Conservation (phyloP, 1,284 basidiomycete species). For the Inonotus hispidus region DNA sequence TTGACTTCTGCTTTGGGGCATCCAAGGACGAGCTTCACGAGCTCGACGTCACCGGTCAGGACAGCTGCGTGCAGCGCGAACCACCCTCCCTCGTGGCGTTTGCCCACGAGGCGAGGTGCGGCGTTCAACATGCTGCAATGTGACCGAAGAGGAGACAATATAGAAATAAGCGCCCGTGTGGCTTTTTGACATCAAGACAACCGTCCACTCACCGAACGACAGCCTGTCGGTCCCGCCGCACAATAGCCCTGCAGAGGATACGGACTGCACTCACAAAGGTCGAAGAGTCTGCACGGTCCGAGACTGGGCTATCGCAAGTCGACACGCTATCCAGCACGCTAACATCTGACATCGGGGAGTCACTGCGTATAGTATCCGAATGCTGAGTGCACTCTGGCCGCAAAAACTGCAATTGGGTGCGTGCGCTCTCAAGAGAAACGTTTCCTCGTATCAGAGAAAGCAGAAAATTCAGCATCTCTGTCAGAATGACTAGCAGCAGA, state of each 20-base stretch:
- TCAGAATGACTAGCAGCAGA: neutral
- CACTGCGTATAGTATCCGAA: neutral
- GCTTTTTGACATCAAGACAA: too few relatives aligned
- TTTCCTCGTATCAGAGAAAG: neutral
- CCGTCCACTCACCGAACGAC: neutral
- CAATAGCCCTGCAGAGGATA: conserved; percentile 3
- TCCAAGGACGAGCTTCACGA: conserved; percentile 1
- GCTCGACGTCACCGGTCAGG: conserved; percentile 4
- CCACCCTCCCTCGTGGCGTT: neutral
- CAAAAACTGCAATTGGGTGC: neutral
- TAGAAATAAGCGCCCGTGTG: neutral
- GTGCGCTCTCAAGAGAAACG: neutral
- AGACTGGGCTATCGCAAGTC: neutral
- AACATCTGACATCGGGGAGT: neutral
- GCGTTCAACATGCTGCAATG: conserved; percentile 1
- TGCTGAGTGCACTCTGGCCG: neutral
- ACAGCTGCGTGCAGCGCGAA: conserved; percentile 2
- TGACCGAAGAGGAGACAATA: neutral
- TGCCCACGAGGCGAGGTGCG: neutral
- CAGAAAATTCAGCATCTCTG: neutral
- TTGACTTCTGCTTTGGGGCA: neutral
- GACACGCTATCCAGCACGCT: neutral
- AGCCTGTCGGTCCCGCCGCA: conserved; percentile 1
- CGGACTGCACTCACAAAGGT: conserved; percentile 1
- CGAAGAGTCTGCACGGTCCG: neutral